phyloP scores from a whole-genome alignment of 306 rosid species.

The Cucurbita moschata region DNA sequence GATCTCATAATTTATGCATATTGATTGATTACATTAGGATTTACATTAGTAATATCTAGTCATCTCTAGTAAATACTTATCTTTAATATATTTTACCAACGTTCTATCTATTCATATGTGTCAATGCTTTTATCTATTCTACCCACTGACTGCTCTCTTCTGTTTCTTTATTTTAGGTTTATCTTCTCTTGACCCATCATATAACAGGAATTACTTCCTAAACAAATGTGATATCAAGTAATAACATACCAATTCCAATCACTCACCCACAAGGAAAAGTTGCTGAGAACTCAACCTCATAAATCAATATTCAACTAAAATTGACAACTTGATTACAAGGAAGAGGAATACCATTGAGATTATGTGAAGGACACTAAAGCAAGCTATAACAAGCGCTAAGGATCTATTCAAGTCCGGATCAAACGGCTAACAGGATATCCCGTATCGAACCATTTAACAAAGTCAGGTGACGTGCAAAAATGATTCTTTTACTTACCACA shows the following conservation, averaged over 20 bases:
- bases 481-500: constrained; percentile 49
- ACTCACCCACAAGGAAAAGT: too few species aligned
- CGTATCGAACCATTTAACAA: background rate
- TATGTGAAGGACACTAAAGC: background rate
- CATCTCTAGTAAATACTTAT: background rate
- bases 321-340: background rate
- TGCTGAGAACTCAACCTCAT: background rate
- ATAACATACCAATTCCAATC: too few species aligned
- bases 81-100: background rate
- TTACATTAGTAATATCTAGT: background rate
- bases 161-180: too few species aligned
- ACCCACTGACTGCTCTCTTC: too few species aligned
- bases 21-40: background rate
- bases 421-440: background rate
- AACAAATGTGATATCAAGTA: too few species aligned
- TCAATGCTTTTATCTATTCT: background rate
- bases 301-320: background rate
- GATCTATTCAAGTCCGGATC: background rate
- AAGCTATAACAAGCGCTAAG: background rate
- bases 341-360: background rate
- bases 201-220: too few species aligned
- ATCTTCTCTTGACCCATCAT: too few species aligned
- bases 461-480: background rate
- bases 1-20: background rate
- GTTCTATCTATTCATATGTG: background rate